Evolutionary conservation across 2,329 filamentous ascomycete genomes (phyloP).

Genomic region (Aspergillus ochraceus): DNA sequence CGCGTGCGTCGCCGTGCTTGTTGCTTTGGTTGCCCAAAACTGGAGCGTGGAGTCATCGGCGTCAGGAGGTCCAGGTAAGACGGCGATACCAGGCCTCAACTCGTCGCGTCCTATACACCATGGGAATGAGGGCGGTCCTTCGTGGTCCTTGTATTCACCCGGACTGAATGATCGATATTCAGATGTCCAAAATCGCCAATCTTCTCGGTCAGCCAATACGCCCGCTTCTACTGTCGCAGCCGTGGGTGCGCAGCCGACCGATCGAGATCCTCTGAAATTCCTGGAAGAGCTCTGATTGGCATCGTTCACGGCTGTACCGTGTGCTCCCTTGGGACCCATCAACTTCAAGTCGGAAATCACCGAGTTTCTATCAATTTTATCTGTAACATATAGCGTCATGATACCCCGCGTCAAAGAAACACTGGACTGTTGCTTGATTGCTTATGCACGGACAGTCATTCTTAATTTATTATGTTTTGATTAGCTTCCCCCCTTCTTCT

Average conservation of each 20-base stretch:
- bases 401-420: constrained; percentile 21
- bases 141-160: constrained; percentile 19
- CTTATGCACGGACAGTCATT: background rate
- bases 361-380: constrained; percentile 14
- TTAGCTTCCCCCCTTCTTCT: constrained; percentile 66
- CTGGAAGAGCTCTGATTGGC: constrained; percentile 31
- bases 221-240: background rate
- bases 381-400: constrained; percentile 21
- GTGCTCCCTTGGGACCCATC: background rate
- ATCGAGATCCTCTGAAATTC: constrained; percentile 26
- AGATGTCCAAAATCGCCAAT: constrained; percentile 5
- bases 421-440: background rate
- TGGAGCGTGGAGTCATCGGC: constrained; percentile 16
- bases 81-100: constrained; percentile 12
- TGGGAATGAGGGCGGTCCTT: constrained; percentile 6
- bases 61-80: constrained; percentile 7
- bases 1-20: constrained; percentile 28
- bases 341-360: constrained; percentile 10
- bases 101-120: constrained; percentile 10
- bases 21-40: constrained; percentile 31
- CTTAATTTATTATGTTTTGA: constrained; percentile 10
- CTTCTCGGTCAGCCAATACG: constrained; percentile 1
- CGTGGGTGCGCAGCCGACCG: constrained; percentile 11
- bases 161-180: constrained; percentile 4
- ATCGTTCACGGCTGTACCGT: background rate